Base-by-base conservation (phyloP, 176 grass and related monocot genomes). In the Aegilops speltoides region DNA sequence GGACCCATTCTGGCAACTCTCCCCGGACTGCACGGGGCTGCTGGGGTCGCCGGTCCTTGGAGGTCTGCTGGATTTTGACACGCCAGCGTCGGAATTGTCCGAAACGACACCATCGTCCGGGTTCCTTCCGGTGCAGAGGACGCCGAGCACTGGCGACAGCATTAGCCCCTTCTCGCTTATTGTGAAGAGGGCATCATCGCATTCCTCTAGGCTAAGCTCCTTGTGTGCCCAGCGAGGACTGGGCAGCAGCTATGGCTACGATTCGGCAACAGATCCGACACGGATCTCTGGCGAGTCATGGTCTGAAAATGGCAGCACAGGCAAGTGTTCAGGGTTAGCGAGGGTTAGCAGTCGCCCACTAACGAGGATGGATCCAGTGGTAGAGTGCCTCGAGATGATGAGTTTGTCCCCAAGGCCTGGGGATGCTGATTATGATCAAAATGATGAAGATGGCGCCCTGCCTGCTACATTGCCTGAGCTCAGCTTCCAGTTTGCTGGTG, bases 131-230 rank as follows among this genome's bases (percentile, higher is more conserved):
- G 25, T 89, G 77, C 83, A 85, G 68, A 96, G 73, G 93, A 99
- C 97, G 28, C 97, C 97, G 3, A 93, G 84, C 83, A 99, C 77
- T 17, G 82, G 88, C 3, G 89, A 92, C 33, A 99, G 87, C 83
- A 89, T 91, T 12, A 99, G 97, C 64, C 97, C 97, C 59, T 99
- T 99, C 89, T 99, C 97, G 6, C 84, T 99, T 62, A 99, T 99
- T 81, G 77, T 99, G 78, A 94, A 97, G 88, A 90, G 89, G 62
- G 92, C 90, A 80, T 94, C 90, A 76, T 93, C 94, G 6, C 63
- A 89, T 56, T 93, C 92, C 16, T 99, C 94, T 61, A 90, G 77
- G 60, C 63, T 79, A 19, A 87, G 81, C 26, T 78, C 80, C 54
- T 71, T 87, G 68, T 84, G 78, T 76, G 72, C 88, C 68, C 84